Evolutionary conservation across 2,329 filamentous ascomycete species (phyloP).

Genomic region (Apiospora aurea): DNA sequence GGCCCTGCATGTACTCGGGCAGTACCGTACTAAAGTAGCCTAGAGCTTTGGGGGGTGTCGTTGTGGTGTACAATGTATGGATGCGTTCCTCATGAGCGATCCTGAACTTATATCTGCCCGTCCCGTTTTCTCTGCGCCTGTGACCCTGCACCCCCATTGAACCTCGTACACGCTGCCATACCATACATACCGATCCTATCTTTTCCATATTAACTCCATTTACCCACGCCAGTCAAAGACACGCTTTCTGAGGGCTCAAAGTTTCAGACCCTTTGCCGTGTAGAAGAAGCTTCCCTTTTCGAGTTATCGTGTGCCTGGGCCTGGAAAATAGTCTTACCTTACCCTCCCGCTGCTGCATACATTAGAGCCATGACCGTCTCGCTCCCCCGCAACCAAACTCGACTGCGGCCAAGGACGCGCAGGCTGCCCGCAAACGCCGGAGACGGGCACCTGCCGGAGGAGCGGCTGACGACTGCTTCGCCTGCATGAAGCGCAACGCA

Average conservation of each 20-base stretch:
- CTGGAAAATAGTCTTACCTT: not conserved
- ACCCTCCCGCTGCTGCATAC: constrained; percentile 32
- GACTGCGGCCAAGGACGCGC: constrained; percentile 58
- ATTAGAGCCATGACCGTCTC: constrained; percentile 56
- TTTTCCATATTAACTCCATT: constrained; percentile 52
- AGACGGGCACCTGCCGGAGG: constrained; percentile 88
- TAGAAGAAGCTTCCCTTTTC: constrained; percentile 32
- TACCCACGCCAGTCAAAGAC: constrained; percentile 50
- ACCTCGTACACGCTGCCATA: constrained; percentile 44
- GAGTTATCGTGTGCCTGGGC: constrained; percentile 27
- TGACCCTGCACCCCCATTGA: constrained; percentile 42
- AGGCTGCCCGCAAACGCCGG: constrained; percentile 73
- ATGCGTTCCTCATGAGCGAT: constrained; percentile 37
- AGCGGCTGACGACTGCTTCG: constrained; percentile 93
- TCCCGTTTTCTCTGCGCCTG: constrained; percentile 42
- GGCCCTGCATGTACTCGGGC: constrained; percentile 30
- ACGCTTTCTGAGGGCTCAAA: constrained; percentile 42
- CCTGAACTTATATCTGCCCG: constrained; percentile 44
- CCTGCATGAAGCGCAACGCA: constrained; percentile 82
- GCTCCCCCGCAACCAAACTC: constrained; percentile 52
- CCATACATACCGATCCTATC: constrained; percentile 35
- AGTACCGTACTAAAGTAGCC: constrained; percentile 25
- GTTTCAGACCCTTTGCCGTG: constrained; percentile 37
- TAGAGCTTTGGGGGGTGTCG: constrained; percentile 13
- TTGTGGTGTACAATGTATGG: constrained; percentile 16